Percentiles rank a stretch among this genome's conserved stretches.
phyloP scores from a whole-genome alignment of 2,329 filamentous ascomycete species.

The Parastagonospora avenae region DNA sequence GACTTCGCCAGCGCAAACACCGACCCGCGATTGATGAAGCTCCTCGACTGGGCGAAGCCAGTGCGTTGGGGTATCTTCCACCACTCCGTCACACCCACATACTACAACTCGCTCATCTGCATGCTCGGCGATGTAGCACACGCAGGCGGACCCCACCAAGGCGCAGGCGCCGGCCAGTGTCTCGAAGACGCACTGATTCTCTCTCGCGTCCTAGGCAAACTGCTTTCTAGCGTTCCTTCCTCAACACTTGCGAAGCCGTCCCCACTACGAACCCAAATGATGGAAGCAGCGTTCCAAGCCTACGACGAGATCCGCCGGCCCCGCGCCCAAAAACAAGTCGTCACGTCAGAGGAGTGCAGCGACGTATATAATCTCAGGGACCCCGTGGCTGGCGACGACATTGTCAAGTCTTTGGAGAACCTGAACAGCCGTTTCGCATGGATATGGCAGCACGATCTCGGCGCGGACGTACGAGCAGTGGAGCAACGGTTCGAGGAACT shows the following conservation, averaged over 20 bases:
- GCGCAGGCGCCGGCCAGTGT: constrained; percentile 34
- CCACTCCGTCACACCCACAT: constrained; percentile 28
- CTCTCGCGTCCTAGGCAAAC: constrained; percentile 21
- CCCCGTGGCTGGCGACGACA: constrained; percentile 9
- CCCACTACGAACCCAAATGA: constrained; percentile 4
- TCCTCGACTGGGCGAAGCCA: constrained; percentile 23
- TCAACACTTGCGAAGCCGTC: constrained; percentile 7
- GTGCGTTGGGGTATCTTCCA: constrained; percentile 32
- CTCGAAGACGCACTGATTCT: constrained; percentile 38
- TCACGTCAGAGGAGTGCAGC: constrained; percentile 15
- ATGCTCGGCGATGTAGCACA: constrained; percentile 38
- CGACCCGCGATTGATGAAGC: constrained; percentile 19
- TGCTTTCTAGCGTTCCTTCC: constrained; percentile 2
- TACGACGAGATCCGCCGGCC: constrained; percentile 30
- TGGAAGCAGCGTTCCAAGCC: constrained; percentile 24
- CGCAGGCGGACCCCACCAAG: constrained; percentile 32
- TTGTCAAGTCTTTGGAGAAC: constrained; percentile 14
- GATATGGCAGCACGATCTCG: constrained; percentile 28
- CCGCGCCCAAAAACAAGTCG: constrained; percentile 30
- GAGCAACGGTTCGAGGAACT: constrained; percentile 3
- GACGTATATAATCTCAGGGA: constrained; percentile 20
- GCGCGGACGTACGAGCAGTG: constrained; percentile 12
- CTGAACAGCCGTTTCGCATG: constrained; percentile 23
- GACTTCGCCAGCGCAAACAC: constrained; percentile 20
- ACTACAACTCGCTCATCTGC: constrained; percentile 24